These are phyloP conservation scores for Dimargaris verticillata DNA, from an alignment of 192 early-diverging fungal genomes.

Conservation along the genomic window DNA sequence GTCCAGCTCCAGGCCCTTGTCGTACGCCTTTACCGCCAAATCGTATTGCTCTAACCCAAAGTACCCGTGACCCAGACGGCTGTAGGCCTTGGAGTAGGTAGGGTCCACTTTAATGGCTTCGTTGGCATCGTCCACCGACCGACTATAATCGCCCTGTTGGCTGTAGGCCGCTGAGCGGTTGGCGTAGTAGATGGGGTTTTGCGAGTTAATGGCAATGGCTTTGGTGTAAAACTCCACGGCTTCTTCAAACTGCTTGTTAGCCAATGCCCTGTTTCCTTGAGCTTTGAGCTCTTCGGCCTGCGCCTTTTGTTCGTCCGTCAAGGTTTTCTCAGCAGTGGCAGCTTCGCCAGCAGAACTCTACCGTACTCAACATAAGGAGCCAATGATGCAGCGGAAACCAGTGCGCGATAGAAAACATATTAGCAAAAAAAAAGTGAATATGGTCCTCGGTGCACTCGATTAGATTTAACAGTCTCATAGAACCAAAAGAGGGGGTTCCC, in stretches of 20 bases:
- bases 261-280: constrained; percentile 67
- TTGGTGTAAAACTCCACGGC: constrained; percentile 81
- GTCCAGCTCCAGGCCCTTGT: constrained; percentile 72
- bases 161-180: constrained; percentile 96
- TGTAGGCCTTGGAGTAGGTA: constrained; percentile 83
- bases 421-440: neutral
- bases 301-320: constrained; percentile 46
- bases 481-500: neutral
- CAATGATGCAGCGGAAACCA: neutral
- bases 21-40: constrained; percentile 79
- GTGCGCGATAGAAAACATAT: neutral
- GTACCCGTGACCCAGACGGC: constrained; percentile 47
- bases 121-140: constrained; percentile 77
- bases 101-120: constrained; percentile 73
- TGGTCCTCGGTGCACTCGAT: neutral
- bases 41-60: constrained; percentile 71
- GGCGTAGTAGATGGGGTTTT: constrained; percentile 89
- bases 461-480: neutral
- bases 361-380: neutral
- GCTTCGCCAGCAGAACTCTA: neutral
- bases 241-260: constrained; percentile 61
- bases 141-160: constrained; percentile 69
- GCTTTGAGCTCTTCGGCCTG: constrained; percentile 83
- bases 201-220: constrained; percentile 68
- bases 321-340: neutral